Evolutionary conservation across 208 protist genomes (phyloP), one percentile per base, ranked within the genome.

Genomic region (Trypanosoma platydactyli): DNA sequence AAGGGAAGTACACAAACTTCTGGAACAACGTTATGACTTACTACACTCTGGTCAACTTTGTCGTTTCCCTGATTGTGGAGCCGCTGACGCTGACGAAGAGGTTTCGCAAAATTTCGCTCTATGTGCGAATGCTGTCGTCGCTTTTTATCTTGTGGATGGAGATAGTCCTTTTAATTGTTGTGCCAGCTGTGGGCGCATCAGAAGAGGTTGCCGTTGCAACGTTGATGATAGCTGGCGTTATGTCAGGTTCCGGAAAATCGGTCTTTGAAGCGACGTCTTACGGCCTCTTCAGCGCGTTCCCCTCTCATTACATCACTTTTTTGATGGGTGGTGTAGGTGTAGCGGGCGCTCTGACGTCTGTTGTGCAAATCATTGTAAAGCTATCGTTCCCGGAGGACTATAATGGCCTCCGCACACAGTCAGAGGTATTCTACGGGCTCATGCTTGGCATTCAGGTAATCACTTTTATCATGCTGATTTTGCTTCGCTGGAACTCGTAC

Each of bases 251-350:
- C 0, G 81, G 74, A 35, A 91, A 82, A 53, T 83, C 84, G n/a
- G 77, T 91, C 50, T 80, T 91, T 55, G 84, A 94, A 55, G 55
- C 84, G 15, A 88, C 81, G 13, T 50, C 75, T 24, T 97, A 95
- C 74, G 84, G 80, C 54, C 62, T 95, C 38, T 86, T 86, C 13
- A 70, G 73, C 16, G 68, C 73, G 9, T 83, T 94, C 41, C 86
- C 86, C 3, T 27, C 64, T 13, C 68, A 65, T 30, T 92, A 84
- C 66, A 88, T 71, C n/a, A 62, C 79, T 16, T 70, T 68, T 1
- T 55, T 90, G 48, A 93, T 95, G 88, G 65, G 58, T 52, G 90
- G 90, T 18, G 63, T 66, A 5, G 77, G 80, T 30, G 50, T 83
- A 50, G 75, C 80, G 16, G 82, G 82, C 16, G 73, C 64, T 30